Percentiles rank a stretch among this genome's conserved stretches.
These are phyloP conservation scores for Medicago truncatula DNA, from an alignment of 306 rosid genomes.

Conservation along the genomic window DNA sequence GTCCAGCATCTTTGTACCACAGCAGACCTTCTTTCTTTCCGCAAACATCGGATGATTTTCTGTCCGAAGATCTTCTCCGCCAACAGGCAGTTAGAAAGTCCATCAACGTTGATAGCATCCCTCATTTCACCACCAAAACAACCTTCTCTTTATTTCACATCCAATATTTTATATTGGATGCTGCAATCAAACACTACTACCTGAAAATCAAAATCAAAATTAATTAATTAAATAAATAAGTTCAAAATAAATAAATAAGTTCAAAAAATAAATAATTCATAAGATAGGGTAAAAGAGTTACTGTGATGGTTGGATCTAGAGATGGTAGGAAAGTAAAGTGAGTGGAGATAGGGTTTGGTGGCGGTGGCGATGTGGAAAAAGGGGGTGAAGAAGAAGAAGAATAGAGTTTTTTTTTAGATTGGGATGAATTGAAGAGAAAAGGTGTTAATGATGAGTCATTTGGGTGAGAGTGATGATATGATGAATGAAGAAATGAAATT, in stretches of 20 bases:
- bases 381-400: neutral
- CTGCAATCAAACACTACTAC: slow-evolving; percentile 40
- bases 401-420: neutral
- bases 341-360: slow-evolving; percentile 54
- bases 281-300: neutral
- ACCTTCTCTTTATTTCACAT: slow-evolving; percentile 66
- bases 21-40: slow-evolving; percentile 86
- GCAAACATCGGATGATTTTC: slow-evolving; percentile 59
- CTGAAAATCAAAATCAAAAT: neutral
- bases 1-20: slow-evolving; percentile 93
- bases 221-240: neutral
- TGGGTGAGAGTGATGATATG: neutral
- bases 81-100: slow-evolving; percentile 88
- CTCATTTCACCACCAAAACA: slow-evolving; percentile 90
- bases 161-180: slow-evolving; percentile 62
- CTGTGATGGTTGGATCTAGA: slow-evolving; percentile 63
- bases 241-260: neutral
- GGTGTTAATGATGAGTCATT: slow-evolving; percentile 34
- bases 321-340: slow-evolving; percentile 67
- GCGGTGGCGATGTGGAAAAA: neutral
- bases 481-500: slow-evolving; percentile 19
- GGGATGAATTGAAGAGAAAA: slow-evolving; percentile 24
- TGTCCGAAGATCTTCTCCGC: slow-evolving; percentile 64
- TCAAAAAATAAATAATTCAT: neutral
- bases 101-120: slow-evolving; percentile 93